Conservation (phyloP, 202 grass and related monocot species). For the Schoenoplectus triqueter region DNA sequence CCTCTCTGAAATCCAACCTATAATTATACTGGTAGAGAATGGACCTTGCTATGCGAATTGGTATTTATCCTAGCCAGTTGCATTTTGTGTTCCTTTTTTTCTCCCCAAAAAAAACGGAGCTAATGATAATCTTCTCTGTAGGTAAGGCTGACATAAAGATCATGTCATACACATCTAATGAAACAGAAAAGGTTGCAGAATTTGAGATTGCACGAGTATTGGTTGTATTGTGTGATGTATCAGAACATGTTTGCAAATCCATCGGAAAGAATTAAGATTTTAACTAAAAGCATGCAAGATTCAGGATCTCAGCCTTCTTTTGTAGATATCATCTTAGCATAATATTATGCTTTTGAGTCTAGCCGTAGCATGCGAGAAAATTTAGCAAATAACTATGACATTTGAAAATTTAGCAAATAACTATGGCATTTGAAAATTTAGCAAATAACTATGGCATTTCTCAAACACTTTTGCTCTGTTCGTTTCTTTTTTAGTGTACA, state of each 20-base stretch:
- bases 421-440: no score
- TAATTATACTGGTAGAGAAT: neutral
- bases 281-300: neutral
- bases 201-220: neutral
- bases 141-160: neutral
- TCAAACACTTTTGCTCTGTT: no score
- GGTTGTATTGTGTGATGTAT: neutral
- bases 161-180: neutral
- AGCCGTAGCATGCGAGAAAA: no score
- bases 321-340: no score
- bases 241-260: neutral
- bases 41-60: neutral
- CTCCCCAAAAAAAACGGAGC: neutral
- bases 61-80: neutral
- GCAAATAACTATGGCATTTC: no score
- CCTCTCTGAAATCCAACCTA: neutral
- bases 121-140: neutral
- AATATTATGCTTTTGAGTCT: no score
- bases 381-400: no score
- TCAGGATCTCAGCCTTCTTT: no score
- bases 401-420: no score
- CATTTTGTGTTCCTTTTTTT: neutral
- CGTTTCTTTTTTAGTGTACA: neutral
- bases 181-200: neutral
- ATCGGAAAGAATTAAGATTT: neutral